Base-by-base conservation (phyloP, 768 basidiomycete species). In the Agrocybe praecox region DNA sequence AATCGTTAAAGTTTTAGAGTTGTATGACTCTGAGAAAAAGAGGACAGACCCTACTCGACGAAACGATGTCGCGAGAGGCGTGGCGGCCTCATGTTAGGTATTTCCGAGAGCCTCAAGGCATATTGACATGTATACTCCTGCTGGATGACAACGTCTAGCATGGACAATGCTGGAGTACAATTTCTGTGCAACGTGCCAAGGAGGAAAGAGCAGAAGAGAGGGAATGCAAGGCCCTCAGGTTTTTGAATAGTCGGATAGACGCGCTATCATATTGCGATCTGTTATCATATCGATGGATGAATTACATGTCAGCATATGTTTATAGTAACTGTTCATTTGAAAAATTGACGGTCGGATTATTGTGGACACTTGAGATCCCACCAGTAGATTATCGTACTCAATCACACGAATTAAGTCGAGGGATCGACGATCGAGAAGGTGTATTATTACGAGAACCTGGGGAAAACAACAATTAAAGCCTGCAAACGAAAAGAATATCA, bases 231-330 rank as follows among this genome's bases (percentile, higher is more conserved):
- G 23, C 43, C 33, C 50, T 40, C 18, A 47, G 24, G 40, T 59
- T 58, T 53, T 54, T 45, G 52, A 50, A 34, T 52, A 24, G 53
- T 52, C 56, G 56, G 56, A 40, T 32, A 36, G 44, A 49, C 55
- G 54, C 57, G 55, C 42, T 57, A 56, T 56, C 52, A 52, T 34
- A 34, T 45, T 22, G 26, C 21, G 52, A 62, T 62, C 61, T 62
- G 44, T 55, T 57, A 62, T 62, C 61, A 59, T 46, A 62, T 62
- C 61, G 61, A 62, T 62, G 57, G 61, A 53, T 59, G 49, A 55
- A 54, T 49, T 49, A 34, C 29, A 52, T 58, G 53, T 58, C 57
- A 54, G 47, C 48, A 18, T 36, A 18, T 21, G 45, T 46, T 42
- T n/a, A 43, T 17, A 9, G 46, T 36, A 32, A 36, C 18, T 19